Evolutionary conservation across 202 grass and related monocot genomes (phyloP).

Genomic region (Digitaria exilis): DNA sequence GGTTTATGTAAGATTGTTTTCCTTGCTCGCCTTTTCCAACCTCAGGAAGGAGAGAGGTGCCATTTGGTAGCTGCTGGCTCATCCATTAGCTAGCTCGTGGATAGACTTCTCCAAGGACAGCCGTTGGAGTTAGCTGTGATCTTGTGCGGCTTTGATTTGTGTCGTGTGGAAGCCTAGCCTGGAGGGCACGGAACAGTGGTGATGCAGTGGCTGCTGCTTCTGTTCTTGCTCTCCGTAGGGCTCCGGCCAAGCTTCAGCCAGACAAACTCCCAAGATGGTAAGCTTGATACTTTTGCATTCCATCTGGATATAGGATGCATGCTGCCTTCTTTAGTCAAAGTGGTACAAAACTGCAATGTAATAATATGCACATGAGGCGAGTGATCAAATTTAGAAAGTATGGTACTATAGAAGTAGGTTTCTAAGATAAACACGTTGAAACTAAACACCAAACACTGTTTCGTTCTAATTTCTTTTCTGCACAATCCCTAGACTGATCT

Average conservation of each 20-base stretch:
- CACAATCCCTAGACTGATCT: constrained; percentile 15
- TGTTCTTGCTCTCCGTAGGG: constrained; percentile 53
- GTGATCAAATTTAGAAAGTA: constrained; percentile 22
- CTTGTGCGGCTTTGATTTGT: constrained; percentile 1
- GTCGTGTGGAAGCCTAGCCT: background rate
- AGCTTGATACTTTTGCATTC: constrained; percentile 38
- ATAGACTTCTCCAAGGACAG: constrained; percentile 32
- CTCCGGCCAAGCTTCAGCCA: constrained; percentile 44
- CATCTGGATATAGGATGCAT: background rate
- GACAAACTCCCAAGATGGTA: constrained; percentile 80
- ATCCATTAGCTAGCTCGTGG: constrained; percentile 14
- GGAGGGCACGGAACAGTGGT: constrained; percentile 4
- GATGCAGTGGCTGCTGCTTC: constrained; percentile 41
- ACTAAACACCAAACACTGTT: background rate
- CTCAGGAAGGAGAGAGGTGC: background rate
- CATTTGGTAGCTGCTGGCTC: constrained; percentile 35
- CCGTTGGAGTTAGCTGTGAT: background rate
- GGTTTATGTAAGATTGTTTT: constrained; percentile 30
- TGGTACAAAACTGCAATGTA: constrained; percentile 24
- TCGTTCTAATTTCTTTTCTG: background rate
- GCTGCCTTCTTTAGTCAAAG: background rate
- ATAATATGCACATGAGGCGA: constrained; percentile 12
- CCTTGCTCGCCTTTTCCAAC: constrained; percentile 31
- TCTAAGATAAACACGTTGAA: constrained; percentile 3
- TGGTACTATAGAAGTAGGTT: background rate